A percentile compares a stretch with the other conserved stretches of the same genome.
These are phyloP conservation scores for Brassica incana DNA, from an alignment of 345 rosid genomes.

Conservation along the genomic window DNA sequence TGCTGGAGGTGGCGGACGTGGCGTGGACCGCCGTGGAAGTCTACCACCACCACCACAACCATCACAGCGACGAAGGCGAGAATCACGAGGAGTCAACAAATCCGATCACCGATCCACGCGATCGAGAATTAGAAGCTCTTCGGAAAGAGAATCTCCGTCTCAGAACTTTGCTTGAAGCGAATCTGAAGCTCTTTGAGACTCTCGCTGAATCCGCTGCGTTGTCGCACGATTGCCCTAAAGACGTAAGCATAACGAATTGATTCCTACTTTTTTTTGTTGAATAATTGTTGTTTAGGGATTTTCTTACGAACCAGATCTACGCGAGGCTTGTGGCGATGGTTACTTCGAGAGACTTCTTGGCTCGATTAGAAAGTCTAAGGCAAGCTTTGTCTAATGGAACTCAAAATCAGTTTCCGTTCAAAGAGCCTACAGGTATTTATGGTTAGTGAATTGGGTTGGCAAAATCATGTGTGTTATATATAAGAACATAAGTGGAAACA, in stretches of 20 bases:
- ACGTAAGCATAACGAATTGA: conserved; percentile 48
- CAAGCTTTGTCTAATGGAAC: conserved; percentile 49
- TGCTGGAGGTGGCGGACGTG: conserved; percentile 91
- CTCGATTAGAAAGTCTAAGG: conserved; percentile 53
- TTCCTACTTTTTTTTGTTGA: background rate
- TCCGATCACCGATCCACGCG: conserved; percentile 32
- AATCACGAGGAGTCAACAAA: conserved; percentile 21
- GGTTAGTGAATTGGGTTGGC: background rate
- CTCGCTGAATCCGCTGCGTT: conserved; percentile 69
- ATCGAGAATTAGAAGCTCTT: conserved; percentile 59
- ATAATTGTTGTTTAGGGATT: background rate
- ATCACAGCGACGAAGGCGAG: conserved; percentile 14
- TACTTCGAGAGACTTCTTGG: conserved; percentile 70
- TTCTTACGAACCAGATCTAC: conserved; percentile 46
- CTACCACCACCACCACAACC: conserved; percentile 56
- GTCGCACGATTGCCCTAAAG: conserved; percentile 68
- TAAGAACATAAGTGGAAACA: no score
- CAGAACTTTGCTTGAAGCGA: conserved; percentile 62
- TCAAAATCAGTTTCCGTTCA: conserved; percentile 70
- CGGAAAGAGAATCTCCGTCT: conserved; percentile 66
- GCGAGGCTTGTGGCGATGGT: conserved; percentile 63
- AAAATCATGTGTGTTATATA: no score
- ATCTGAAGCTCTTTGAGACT: conserved; percentile 67
- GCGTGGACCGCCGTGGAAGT: conserved; percentile 80
- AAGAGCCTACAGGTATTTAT: conserved; percentile 75